phyloP scores from a whole-genome alignment of 345 rosid species.

The Pistacia atlantica region DNA sequence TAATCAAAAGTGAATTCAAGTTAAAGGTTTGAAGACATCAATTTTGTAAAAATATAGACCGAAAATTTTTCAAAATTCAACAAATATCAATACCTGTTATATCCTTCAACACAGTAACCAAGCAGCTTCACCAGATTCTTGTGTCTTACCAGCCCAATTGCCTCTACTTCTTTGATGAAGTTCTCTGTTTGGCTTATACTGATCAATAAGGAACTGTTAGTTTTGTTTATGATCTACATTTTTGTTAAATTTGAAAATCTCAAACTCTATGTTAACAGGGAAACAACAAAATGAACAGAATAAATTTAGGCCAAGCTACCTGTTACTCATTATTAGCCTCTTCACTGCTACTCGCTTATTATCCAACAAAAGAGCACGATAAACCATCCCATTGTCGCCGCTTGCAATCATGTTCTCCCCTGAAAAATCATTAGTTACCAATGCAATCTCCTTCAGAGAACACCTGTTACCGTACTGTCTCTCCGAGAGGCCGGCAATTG shows the following conservation, averaged over 20 bases:
- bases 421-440: conserved; percentile 54
- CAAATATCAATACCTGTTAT: conserved; percentile 49
- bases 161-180: conserved; percentile 49
- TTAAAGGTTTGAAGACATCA: background rate
- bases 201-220: background rate
- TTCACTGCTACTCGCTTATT: conserved; percentile 57
- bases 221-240: no score
- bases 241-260: no score
- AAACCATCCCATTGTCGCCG: conserved; percentile 51
- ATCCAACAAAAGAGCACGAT: conserved; percentile 53
- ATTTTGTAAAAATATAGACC: background rate
- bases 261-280: no score
- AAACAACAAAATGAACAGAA: background rate
- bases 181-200: conserved; percentile 48
- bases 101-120: conserved; percentile 66
- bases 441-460: conserved; percentile 44
- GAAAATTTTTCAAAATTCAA: background rate
- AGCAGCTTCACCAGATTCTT: conserved; percentile 64
- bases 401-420: conserved; percentile 50
- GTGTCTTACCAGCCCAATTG: conserved; percentile 57
- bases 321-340: conserved; percentile 38
- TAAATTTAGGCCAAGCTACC: conserved; percentile 29
- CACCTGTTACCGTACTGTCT: conserved; percentile 34
- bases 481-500: background rate
- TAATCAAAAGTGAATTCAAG: conserved; percentile 19